Evolutionary conservation across 2,329 filamentous ascomycete species (phyloP).

Genomic region (Beauveria brongniartii): DNA sequence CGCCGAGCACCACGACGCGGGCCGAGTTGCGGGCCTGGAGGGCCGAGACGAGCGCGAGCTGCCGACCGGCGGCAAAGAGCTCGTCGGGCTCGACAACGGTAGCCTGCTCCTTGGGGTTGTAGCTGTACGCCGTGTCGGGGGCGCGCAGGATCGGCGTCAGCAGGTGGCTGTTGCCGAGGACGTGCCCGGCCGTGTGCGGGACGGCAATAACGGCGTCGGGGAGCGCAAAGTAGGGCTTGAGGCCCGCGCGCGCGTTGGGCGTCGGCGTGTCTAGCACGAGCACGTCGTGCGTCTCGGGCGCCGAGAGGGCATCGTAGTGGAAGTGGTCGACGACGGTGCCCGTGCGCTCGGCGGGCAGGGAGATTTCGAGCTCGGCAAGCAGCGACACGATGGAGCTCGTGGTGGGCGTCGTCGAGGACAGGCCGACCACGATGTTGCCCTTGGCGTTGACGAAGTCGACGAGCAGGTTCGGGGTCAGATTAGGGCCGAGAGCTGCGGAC

Average conservation of each 20-base stretch:
- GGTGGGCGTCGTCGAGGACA: conserved; percentile 63
- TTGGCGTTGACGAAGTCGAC: conserved; percentile 86
- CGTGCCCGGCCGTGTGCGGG: conserved; percentile 72
- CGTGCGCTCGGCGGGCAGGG: conserved; percentile 77
- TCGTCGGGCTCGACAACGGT: conserved; percentile 61
- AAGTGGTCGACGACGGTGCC: conserved; percentile 91
- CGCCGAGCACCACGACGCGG: conserved; percentile 75
- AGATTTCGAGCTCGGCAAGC: conserved; percentile 81
- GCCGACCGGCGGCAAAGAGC: conserved; percentile 73
- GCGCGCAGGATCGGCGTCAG: conserved; percentile 77
- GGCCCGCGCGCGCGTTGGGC: conserved; percentile 52
- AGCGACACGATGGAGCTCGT: conserved; percentile 68
- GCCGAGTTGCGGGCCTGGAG: conserved; percentile 92
- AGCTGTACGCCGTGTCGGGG: conserved; percentile 79
- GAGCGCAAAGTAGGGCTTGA: conserved; percentile 66
- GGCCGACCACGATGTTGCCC: conserved; percentile 82
- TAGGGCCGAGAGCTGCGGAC: conserved; percentile 70
- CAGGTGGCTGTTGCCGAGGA: conserved; percentile 68
- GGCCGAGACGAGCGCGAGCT: conserved; percentile 76
- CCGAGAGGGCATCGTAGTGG: conserved; percentile 73
- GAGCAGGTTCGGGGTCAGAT: conserved; percentile 75
- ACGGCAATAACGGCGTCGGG: conserved; percentile 60
- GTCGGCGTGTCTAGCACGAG: conserved; percentile 66
- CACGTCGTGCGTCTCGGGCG: conserved; percentile 80
- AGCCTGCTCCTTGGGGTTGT: conserved; percentile 82